phyloP scores from a whole-genome alignment of 495 filamentous ascomycete genomes.

The Xylaria castorea region DNA sequence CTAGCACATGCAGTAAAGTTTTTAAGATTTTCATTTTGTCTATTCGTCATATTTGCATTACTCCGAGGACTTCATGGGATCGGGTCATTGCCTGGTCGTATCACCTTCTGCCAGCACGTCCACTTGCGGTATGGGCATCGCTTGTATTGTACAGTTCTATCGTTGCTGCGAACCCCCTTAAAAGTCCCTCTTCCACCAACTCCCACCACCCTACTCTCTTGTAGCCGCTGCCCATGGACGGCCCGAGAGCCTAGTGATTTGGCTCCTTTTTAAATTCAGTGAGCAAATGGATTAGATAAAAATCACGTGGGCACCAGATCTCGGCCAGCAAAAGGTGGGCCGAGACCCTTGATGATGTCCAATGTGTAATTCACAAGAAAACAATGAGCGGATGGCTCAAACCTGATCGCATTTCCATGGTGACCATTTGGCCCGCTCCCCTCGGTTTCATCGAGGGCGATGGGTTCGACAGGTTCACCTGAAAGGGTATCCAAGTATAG shows the following conservation, averaged over 20 bases:
- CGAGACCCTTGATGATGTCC: conserved; percentile 37
- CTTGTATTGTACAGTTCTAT: conserved; percentile 43
- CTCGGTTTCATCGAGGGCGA: conserved; percentile 28
- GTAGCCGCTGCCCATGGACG: conserved; percentile 35
- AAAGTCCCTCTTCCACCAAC: conserved; percentile 33
- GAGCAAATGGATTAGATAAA: conserved; percentile 51
- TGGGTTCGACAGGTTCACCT: conserved; percentile 38
- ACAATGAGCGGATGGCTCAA: conserved; percentile 34
- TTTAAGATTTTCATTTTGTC: conserved; percentile 38
- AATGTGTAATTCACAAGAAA: conserved; percentile 47
- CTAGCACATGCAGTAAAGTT: neutral
- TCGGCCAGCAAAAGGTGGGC: conserved; percentile 52
- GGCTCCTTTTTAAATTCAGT: conserved; percentile 29
- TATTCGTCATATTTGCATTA: conserved; percentile 48
- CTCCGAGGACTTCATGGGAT: conserved; percentile 35
- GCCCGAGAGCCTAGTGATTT: conserved; percentile 20
- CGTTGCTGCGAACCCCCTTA: conserved; percentile 34
- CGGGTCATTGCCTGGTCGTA: conserved; percentile 25
- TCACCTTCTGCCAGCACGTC: conserved; percentile 37
- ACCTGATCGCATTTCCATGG: conserved; percentile 39
- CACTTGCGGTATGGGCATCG: conserved; percentile 41
- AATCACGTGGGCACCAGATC: conserved; percentile 43
- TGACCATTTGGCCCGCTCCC: conserved; percentile 34
- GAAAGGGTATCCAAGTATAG: conserved; percentile 61
- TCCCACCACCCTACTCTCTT: conserved; percentile 29